Conservation (phyloP, 306 rosid species). For the Adenanthera pavonina region DNA sequence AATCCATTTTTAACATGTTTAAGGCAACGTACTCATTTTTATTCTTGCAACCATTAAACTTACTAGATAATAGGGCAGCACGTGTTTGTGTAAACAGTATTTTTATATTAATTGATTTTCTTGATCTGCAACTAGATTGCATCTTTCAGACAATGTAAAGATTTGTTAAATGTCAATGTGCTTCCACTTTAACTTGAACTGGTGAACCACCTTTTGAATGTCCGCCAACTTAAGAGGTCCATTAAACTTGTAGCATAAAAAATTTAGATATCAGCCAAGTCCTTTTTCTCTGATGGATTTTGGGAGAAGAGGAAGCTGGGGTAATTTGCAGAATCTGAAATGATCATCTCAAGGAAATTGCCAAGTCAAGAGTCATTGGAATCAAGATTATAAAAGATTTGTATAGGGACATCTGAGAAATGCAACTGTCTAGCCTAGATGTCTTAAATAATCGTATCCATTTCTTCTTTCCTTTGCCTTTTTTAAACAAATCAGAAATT, state of each 20-base stretch:
- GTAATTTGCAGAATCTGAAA: not conserved
- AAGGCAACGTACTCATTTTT: not conserved
- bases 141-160: not conserved
- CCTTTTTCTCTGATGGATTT: not conserved
- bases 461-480: slow-evolving; percentile 13
- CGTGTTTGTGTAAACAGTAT: not conserved
- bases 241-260: not conserved
- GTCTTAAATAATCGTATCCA: not conserved
- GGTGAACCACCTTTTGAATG: slow-evolving; percentile 7
- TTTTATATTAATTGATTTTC: slow-evolving; percentile 6
- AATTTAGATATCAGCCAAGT: too few relatives aligned
- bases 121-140: slow-evolving; percentile 14
- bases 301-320: not conserved
- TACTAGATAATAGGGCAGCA: not conserved
- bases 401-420: slow-evolving; percentile 23
- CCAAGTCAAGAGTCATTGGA: not conserved
- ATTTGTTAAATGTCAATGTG: not conserved
- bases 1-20: not conserved
- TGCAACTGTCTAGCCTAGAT: slow-evolving; percentile 4
- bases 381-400: not conserved
- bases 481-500: slow-evolving; percentile 27
- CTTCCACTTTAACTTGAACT: slow-evolving; percentile 11
- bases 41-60: slow-evolving; percentile 12
- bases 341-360: slow-evolving; percentile 14
- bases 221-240: slow-evolving; percentile 1